Conservation (phyloP, 768 basidiomycete species). For the Coprinopsis sp. region DNA sequence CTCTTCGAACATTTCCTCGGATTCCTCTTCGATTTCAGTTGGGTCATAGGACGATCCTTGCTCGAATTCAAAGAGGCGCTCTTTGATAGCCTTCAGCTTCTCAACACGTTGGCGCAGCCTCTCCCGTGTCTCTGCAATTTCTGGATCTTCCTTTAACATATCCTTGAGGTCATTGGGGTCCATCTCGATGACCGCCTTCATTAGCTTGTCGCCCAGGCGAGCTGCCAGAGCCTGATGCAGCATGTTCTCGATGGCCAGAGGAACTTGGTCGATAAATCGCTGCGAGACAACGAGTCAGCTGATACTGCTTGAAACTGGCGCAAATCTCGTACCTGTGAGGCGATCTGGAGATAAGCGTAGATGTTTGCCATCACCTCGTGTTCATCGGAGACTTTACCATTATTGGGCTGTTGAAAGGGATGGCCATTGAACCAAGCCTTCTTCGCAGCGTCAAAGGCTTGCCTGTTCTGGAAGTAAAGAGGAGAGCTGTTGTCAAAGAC, state of each 20-base stretch:
- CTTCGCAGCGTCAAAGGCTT: constrained; percentile 14
- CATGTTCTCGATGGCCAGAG: constrained; percentile 39
- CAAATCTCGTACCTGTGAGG: constrained; percentile 57
- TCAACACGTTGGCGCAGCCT: constrained; percentile 22
- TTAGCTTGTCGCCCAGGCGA: constrained; percentile 32
- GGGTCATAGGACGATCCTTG: no score
- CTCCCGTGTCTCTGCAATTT: constrained; percentile 24
- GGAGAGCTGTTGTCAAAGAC: constrained; percentile 34
- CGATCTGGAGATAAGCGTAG: constrained; percentile 51
- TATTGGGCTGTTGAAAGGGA: neutral
- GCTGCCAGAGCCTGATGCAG: constrained; percentile 37
- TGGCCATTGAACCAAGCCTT: constrained; percentile 17
- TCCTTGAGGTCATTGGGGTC: constrained; percentile 10
- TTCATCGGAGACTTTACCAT: constrained; percentile 31
- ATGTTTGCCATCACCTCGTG: constrained; percentile 50
- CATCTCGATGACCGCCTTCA: constrained; percentile 22
- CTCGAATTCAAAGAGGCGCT: constrained; percentile 17
- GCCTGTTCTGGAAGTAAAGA: constrained; percentile 29
- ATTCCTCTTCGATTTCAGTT: no score
- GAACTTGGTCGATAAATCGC: constrained; percentile 54
- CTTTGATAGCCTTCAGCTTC: constrained; percentile 30
- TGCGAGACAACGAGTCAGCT: no score
- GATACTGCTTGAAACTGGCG: no score
- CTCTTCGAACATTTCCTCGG: no score
- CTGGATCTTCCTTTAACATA: constrained; percentile 40